Conservation (phyloP, 164 flowering plant species). For the Chloranthus sessilifolius region DNA sequence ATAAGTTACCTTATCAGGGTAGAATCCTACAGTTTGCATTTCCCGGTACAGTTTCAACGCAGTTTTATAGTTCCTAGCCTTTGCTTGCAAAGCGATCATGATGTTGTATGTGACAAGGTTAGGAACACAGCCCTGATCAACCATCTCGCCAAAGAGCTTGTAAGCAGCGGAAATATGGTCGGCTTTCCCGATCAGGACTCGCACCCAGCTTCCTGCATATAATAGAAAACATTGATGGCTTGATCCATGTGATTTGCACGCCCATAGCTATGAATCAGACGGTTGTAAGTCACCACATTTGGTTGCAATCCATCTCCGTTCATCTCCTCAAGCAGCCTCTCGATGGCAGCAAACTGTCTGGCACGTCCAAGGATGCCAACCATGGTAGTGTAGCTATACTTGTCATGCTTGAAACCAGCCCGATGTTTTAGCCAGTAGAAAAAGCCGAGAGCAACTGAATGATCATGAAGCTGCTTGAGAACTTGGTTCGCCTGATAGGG, state of each 20-base stretch:
- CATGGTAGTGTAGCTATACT: slow-evolving; percentile 95
- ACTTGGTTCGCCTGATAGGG: slow-evolving; percentile 91
- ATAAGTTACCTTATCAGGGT: slow-evolving; percentile 92
- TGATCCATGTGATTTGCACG: slow-evolving; percentile 79
- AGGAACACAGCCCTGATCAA: slow-evolving; percentile 77
- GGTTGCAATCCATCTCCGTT: slow-evolving; percentile 74
- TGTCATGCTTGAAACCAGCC: slow-evolving; percentile 88
- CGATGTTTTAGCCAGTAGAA: slow-evolving; percentile 81
- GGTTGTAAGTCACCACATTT: slow-evolving; percentile 92
- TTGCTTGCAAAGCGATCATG: slow-evolving; percentile 93
- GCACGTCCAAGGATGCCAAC: slow-evolving; percentile 92
- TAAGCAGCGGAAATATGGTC: slow-evolving; percentile 75
- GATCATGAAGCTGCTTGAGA: slow-evolving; percentile 73
- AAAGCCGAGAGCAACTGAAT: slow-evolving; percentile 73
- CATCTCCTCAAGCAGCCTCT: slow-evolving; percentile 82
- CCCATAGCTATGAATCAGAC: slow-evolving; percentile 91
- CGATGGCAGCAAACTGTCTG: slow-evolving; percentile 55
- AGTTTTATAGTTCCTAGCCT: slow-evolving; percentile 72
- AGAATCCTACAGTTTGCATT: slow-evolving; percentile 83
- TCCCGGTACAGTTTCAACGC: slow-evolving; percentile 76
- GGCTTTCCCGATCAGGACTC: slow-evolving; percentile 93
- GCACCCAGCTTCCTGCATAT: slow-evolving; percentile 68
- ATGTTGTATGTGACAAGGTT: slow-evolving; percentile 89
- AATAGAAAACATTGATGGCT: slow-evolving; percentile 63
- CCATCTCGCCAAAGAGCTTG: slow-evolving; percentile 80